Percentiles rank a stretch among this genome's conserved stretches.
phyloP scores from a whole-genome alignment of 768 basidiomycete genomes.

The Melanogaster broomeanus region DNA sequence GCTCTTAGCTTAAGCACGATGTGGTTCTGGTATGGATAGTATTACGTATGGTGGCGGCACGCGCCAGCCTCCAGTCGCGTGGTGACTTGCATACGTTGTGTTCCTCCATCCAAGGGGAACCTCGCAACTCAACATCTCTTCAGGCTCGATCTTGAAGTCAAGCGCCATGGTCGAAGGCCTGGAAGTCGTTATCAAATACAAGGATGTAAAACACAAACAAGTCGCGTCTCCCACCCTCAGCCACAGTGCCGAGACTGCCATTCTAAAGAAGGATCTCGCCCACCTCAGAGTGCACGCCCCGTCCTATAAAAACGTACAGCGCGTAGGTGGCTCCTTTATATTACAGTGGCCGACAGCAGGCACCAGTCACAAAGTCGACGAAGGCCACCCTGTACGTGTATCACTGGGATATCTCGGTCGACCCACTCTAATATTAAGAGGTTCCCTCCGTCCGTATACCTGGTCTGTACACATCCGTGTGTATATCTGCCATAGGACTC shows the following conservation, averaged over 20 bases:
- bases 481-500: slow-evolving; percentile 12
- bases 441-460: not conserved
- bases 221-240: slow-evolving; percentile 12
- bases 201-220: slow-evolving; percentile 15
- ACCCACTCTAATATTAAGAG: not conserved
- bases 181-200: slow-evolving; percentile 27
- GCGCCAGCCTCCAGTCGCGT: too few species aligned
- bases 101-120: too few species aligned
- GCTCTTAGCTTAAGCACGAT: too few species aligned
- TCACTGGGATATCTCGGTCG: not conserved
- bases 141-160: too few species aligned
- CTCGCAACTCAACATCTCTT: too few species aligned
- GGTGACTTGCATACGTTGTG: too few species aligned
- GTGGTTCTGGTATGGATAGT: too few species aligned
- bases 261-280: slow-evolving; percentile 29
- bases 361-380: slow-evolving; percentile 2
- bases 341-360: slow-evolving; percentile 25
- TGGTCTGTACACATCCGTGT: too few species aligned
- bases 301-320: slow-evolving; percentile 27
- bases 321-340: slow-evolving; percentile 19
- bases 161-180: slow-evolving; percentile 21
- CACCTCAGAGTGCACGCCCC: slow-evolving; percentile 32
- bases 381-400: not conserved
- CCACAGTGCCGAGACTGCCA: slow-evolving; percentile 15
- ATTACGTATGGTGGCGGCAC: too few species aligned